Evolutionary conservation across 768 basidiomycete genomes (phyloP), one percentile per base, ranked within the genome.

Genomic region (Chalciporus chontae): DNA sequence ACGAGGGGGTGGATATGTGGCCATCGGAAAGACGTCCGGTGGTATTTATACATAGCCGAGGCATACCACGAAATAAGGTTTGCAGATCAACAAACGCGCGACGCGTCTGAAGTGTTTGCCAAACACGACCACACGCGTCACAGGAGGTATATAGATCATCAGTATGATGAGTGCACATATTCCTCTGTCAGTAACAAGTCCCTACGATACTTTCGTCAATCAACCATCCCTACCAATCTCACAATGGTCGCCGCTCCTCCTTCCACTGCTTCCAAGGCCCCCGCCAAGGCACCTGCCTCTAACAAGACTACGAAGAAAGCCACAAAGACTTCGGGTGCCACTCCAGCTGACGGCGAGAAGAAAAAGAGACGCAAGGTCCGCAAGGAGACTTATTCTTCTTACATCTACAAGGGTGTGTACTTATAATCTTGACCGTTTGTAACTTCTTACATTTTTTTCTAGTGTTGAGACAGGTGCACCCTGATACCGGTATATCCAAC

Each of bases 401-500:
- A 95, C 78, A 94, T 96, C 69, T 93, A 91, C 79, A 93, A 92
- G 73, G 88, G 89, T 88, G 5, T 2, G 40, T 34, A 19, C 5
- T 18, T 40, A 14, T 36, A 21, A n/a, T 27, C 36, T 40, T 1
- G 13, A 18, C 8, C 15, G 14, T 24, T 27, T 19, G 8, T 15
- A 2, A 11, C n/a, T 31, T 18, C 52, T 54, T 14, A 64, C 36
- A 27, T 34, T 17, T 38, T 17, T 36, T 21, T 43, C 6, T 50
- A 91, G 94, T 96, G 57, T 80, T 96, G 61, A 96, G 90, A 75
- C 95, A 96, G 75, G 93, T 96, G 56, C 94, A 95, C 75, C 95
- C 94, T 46, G 94, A 95, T 63, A 95, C 94, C 46, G 94, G 94
- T 85, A 95, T 96, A 80, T 95, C 93, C 34, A 95, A 92, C 82